Base-by-base conservation (phyloP, 2,329 filamentous ascomycete species). In the Sarocladium strictum region DNA sequence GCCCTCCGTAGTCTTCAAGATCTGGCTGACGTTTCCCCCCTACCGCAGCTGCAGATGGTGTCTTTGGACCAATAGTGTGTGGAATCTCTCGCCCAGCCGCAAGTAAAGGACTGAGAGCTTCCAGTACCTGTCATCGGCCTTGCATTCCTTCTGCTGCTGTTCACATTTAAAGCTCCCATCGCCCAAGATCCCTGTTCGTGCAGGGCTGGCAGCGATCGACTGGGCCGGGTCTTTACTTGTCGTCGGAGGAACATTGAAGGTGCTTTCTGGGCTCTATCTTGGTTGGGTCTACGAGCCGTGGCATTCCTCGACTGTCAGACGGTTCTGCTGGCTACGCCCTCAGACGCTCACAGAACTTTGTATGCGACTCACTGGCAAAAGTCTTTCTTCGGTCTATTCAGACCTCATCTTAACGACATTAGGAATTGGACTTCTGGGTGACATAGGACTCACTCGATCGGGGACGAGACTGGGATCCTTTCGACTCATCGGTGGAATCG, bases 221-320 rank as follows among this genome's bases (percentile, higher is more conserved):
- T 83, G 80, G 79, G 57, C 72, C 5, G 88, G 87, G 1, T 83
- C 79, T 1, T 54, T 86, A 11, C 72, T 79, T 2, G 78, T 90
- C 57, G 74, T 89, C 6, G 81, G 81, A 24, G 82, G 79, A 3
- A 84, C 82, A 0, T 67, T 89, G 47, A 88, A 90, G 83, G 69
- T 90, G 17, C 75, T 90, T 1, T 76, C 89, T 14, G 86, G 84
- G 2, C 76, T 91, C 21, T 82, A 89, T 59, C 83, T 86, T 53
- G 87, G 87, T 12, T 87, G 86, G 17, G 77, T 82, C 21, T 73
- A 74, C 2, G 72, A 78, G 54, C 81, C 84, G 0, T 88, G 85
- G 85, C 66, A 68, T 56, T 86, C 83, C 0, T 71, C 81, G 91
- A 86, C 68, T 85, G 89, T 54, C 88, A 92, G 64, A 78, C 83